Conservation (phyloP, 768 basidiomycete species). For the Pleurotus djamor region DNA sequence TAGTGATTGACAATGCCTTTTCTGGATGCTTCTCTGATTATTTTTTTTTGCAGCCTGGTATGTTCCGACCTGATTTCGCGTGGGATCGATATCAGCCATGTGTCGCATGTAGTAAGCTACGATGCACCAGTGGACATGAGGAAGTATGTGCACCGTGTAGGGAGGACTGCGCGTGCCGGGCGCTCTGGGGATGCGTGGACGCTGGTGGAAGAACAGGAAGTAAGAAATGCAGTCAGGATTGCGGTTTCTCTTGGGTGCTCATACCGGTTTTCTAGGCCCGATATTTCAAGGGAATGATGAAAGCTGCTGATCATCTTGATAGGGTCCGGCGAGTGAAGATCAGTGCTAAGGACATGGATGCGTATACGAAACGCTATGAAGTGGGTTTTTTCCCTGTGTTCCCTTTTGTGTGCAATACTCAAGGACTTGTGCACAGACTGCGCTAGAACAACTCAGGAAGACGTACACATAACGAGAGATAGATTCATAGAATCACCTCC, state of each 20-base stretch:
- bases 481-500: too few relatives aligned
- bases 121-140: slow-evolving; percentile 97
- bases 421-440: slow-evolving; percentile 24
- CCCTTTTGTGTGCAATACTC: background rate
- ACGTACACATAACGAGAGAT: slow-evolving; percentile 35
- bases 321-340: slow-evolving; percentile 70
- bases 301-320: slow-evolving; percentile 64
- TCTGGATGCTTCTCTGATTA: too few relatives aligned
- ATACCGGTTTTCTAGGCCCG: slow-evolving; percentile 53
- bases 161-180: slow-evolving; percentile 93
- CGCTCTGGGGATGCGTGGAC: slow-evolving; percentile 90
- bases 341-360: slow-evolving; percentile 54
- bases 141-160: slow-evolving; percentile 97
- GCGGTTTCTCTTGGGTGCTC: background rate
- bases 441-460: slow-evolving; percentile 35
- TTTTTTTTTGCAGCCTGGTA: too few relatives aligned
- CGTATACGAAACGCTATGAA: slow-evolving; percentile 63
- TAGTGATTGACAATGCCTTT: slow-evolving; percentile 6
- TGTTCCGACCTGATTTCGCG: slow-evolving; percentile 96
- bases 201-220: slow-evolving; percentile 93
- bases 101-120: slow-evolving; percentile 92
- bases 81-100: slow-evolving; percentile 92
- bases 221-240: slow-evolving; percentile 19
- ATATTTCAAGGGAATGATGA: slow-evolving; percentile 84
- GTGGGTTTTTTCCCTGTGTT: slow-evolving; percentile 31